Conservation (phyloP, 192 early-diverging fungal genomes). For the Funneliformis geosporum region DNA sequence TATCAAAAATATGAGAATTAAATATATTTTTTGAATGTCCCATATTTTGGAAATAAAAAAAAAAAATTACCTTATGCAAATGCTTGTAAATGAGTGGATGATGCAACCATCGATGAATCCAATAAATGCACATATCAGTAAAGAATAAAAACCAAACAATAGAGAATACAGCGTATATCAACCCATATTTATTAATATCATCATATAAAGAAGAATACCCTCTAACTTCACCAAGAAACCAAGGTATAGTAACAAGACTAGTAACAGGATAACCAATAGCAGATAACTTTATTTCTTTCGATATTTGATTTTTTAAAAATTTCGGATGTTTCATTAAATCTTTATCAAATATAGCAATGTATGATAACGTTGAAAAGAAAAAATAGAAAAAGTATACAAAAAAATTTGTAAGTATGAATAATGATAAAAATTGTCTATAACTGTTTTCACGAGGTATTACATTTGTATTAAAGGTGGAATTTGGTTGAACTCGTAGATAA, state of each 20-base stretch:
- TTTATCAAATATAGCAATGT: constrained; percentile 86
- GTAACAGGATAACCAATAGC: constrained; percentile 80
- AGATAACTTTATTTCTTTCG: constrained; percentile 82
- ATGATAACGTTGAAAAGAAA: constrained; percentile 71
- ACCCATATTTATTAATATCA: constrained; percentile 60
- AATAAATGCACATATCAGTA: constrained; percentile 95
- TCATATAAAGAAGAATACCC: constrained; percentile 86
- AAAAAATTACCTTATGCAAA: constrained; percentile 74
- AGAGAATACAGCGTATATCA: constrained; percentile 69
- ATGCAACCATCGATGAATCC: constrained; percentile 93
- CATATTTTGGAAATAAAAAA: neutral
- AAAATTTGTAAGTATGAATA: constrained; percentile 70
- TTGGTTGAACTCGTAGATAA: neutral
- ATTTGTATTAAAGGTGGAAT: neutral
- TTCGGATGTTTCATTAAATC: constrained; percentile 91
- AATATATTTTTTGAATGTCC: too few species aligned
- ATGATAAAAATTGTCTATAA: constrained; percentile 70
- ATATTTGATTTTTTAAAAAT: constrained; percentile 86
- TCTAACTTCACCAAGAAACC: constrained; percentile 87
- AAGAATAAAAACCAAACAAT: constrained; percentile 81
- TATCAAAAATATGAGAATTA: too few species aligned
- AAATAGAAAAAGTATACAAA: constrained; percentile 86
- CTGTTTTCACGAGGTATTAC: constrained; percentile 56
- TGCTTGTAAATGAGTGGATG: constrained; percentile 87
- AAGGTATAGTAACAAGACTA: constrained; percentile 82